Base-by-base conservation (phyloP, 306 rosid species). In the Echinosophora koreensis region DNA sequence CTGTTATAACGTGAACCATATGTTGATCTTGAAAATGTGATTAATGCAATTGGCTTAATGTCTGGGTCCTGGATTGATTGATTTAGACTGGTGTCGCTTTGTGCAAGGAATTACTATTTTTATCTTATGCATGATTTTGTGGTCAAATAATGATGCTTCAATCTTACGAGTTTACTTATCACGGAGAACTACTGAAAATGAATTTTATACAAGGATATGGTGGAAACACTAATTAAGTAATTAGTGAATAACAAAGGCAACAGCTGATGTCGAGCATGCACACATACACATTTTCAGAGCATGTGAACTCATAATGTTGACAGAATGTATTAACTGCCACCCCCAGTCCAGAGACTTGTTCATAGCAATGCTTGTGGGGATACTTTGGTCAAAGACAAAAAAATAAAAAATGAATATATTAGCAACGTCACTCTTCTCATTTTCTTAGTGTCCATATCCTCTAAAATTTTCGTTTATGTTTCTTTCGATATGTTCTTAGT, bases 1-100 rank as follows among this genome's bases (percentile, higher is more conserved):
- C 39, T 35, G n/a, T 38, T 37, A 28, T 49, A 62, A 13, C n/a
- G 3, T 32, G 63, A 71, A 32, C 52, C 34, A 16, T 63, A 64
- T 32, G 22, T 28, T 58, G 68, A 73, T n/a, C 28, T 28, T 27
- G 35, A 58, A 58, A 14, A 35, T 44, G 62, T 73, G 47, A 13
- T 77, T 56, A 41, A 32, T 72, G 51, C 64, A 66, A 55, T 72
- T 12, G 61, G 35, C 42, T 8, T 15, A 39, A 44, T 62, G 42
- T 49, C 46, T 38, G 50, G 81, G 35, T 56, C 51, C 16, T 56
- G 35, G 38, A 30, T 42, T 57, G 67, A 66, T 27, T 55, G 27
- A 11, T 37, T 79, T 62, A 39, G 51, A 51, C 17, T 15, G 27
- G 22, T 39, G 27, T 56, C n/a, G 27, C 8, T 76, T 22, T 51